phyloP scores from a whole-genome alignment of 768 basidiomycete genomes.

The Boletus rufocinnamomeus region DNA sequence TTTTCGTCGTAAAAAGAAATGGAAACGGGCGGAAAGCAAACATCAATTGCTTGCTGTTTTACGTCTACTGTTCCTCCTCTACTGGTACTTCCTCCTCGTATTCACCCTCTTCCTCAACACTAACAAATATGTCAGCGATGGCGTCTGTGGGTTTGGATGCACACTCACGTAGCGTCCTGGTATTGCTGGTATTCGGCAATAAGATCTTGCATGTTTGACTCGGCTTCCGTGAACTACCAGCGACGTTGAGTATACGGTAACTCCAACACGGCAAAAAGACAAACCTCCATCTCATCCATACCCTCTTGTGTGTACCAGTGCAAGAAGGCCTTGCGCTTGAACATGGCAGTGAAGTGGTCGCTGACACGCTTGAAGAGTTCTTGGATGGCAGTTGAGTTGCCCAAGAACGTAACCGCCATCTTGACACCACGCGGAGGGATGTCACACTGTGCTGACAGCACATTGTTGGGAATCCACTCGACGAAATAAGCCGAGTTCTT shows the following conservation, averaged over 20 bases:
- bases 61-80: constrained; percentile 58
- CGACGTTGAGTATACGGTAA: constrained; percentile 2
- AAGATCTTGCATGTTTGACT: constrained; percentile 99
- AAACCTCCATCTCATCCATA: constrained; percentile 96
- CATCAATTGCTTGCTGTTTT: constrained; percentile 26
- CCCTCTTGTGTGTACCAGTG: constrained; percentile 99
- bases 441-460: constrained; percentile 97
- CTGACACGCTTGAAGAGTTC: constrained; percentile 99
- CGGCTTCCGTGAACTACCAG: constrained; percentile 88
- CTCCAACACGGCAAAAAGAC: constrained; percentile 14
- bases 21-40: constrained; percentile 19
- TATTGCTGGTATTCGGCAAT: constrained; percentile 98
- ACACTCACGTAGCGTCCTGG: constrained; percentile 89
- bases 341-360: constrained; percentile 99
- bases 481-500: constrained; percentile 99
- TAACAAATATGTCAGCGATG: constrained; percentile 34
- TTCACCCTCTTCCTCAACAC: constrained; percentile 85
- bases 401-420: constrained; percentile 97
- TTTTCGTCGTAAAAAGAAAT: constrained; percentile 35
- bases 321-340: constrained; percentile 97
- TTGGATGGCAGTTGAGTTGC: constrained; percentile 96
- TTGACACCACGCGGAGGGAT: constrained; percentile 93
- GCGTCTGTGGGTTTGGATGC: not conserved
- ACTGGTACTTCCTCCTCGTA: constrained; percentile 76
- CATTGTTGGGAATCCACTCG: constrained; percentile 99